Evolutionary conservation across 768 basidiomycete species (phyloP).

Genomic region (Kwoniella bestiolae): DNA sequence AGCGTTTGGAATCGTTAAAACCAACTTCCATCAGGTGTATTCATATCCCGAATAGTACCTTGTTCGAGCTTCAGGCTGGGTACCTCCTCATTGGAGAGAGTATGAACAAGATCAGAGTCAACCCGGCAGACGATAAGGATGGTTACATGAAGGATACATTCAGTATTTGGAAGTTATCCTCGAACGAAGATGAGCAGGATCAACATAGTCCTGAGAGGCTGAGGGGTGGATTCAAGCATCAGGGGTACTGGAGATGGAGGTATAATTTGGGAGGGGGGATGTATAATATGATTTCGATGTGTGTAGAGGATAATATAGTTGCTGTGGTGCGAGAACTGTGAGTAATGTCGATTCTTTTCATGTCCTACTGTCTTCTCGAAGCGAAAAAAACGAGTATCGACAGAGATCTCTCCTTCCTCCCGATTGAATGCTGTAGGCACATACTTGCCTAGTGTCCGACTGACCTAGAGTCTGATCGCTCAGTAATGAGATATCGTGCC

Average conservation of each 20-base stretch:
- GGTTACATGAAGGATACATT: neutral
- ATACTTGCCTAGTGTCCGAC: neutral
- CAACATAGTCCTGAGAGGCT: no score
- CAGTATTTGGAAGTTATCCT: neutral
- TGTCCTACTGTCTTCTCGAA: no score
- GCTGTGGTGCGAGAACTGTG: neutral
- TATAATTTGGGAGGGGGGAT: neutral
- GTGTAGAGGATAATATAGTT: conserved; percentile 2
- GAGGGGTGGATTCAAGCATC: neutral
- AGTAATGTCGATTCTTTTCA: neutral
- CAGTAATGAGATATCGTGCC: neutral
- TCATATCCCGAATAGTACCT: neutral
- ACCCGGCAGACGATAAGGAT: neutral
- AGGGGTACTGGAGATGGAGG: conserved; percentile 6
- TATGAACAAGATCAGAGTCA: neutral
- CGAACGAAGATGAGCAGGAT: neutral
- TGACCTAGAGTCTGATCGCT: neutral
- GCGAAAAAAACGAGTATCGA: no score
- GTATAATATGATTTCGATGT: neutral
- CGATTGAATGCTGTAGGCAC: neutral
- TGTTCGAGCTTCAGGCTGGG: neutral
- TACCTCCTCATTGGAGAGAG: neutral
- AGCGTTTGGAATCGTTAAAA: neutral
- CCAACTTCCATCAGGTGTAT: conserved; percentile 3
- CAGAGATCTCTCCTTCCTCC: neutral